phyloP scores from a whole-genome alignment of 192 early-diverging fungal genomes.

The Backusella westeae region DNA sequence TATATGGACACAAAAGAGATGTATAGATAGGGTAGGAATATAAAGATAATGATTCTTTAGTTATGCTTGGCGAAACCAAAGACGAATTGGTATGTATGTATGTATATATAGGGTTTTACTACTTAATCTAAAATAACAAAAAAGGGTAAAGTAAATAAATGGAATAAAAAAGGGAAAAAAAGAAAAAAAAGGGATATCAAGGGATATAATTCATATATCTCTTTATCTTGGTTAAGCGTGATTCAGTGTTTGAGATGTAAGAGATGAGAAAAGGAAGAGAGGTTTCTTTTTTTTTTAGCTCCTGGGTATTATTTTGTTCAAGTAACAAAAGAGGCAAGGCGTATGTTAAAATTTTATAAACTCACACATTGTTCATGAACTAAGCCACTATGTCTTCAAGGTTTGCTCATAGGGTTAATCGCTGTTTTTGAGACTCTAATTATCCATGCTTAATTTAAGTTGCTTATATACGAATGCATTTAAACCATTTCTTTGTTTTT shows the following conservation, averaged over 20 bases:
- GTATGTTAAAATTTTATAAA: not conserved
- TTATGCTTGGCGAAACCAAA: not conserved
- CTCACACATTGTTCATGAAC: not conserved
- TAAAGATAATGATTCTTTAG: not conserved
- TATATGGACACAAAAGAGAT: not conserved
- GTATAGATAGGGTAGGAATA: not conserved
- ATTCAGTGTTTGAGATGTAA: not conserved
- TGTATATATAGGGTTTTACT: not conserved
- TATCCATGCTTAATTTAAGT: not conserved
- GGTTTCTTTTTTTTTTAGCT: not conserved
- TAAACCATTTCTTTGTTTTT: not conserved
- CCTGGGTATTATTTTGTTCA: too few species aligned
- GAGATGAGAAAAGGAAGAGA: slow-evolving; percentile 4
- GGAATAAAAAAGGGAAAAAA: not conserved
- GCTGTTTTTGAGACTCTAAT: not conserved
- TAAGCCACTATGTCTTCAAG: not conserved
- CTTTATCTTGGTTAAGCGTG: not conserved
- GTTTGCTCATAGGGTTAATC: not conserved
- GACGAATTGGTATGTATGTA: not conserved
- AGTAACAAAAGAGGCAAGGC: too few species aligned
- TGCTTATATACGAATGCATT: not conserved
- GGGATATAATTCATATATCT: slow-evolving; percentile 1
- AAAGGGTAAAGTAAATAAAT: slow-evolving; percentile 2
- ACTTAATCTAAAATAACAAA: not conserved
- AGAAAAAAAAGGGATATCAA: not conserved